Conservation (phyloP, 2,329 filamentous ascomycete genomes). For the Lojkania enalia region DNA sequence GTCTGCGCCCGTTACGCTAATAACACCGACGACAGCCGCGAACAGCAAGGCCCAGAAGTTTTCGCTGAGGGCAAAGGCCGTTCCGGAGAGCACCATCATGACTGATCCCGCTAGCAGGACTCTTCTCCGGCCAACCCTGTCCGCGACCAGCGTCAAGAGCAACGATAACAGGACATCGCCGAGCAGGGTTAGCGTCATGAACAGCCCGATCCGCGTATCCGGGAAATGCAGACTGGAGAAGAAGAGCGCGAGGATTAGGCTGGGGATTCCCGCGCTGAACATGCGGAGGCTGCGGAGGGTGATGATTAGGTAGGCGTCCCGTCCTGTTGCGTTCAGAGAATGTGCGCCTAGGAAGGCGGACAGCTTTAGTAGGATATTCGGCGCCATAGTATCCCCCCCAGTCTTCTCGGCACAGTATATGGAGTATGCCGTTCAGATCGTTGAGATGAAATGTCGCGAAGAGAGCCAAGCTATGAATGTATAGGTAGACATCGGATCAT, state of each 20-base stretch:
- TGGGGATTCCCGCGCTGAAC: slow-evolving; percentile 43
- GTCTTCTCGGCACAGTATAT: too few relatives aligned
- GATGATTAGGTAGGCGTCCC: slow-evolving; percentile 51
- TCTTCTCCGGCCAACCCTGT: slow-evolving; percentile 39
- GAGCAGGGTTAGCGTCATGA: slow-evolving; percentile 47
- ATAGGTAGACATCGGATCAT: too few relatives aligned
- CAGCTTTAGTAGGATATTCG: slow-evolving; percentile 22
- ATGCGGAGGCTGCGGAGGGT: slow-evolving; percentile 37
- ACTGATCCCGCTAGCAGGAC: slow-evolving; percentile 41
- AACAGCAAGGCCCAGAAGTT: slow-evolving; percentile 44
- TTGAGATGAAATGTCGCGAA: too few relatives aligned
- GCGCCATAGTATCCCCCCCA: too few relatives aligned
- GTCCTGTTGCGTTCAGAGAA: slow-evolving; percentile 37
- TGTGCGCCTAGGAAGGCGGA: slow-evolving; percentile 36
- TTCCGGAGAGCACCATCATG: slow-evolving; percentile 44
- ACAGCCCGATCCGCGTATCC: slow-evolving; percentile 42
- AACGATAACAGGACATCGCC: slow-evolving; percentile 45
- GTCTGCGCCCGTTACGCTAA: slow-evolving; percentile 41
- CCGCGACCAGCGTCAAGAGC: slow-evolving; percentile 44
- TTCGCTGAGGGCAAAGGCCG: slow-evolving; percentile 39
- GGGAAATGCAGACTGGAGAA: slow-evolving; percentile 41
- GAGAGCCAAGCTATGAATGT: background rate
- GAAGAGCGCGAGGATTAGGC: slow-evolving; percentile 44
- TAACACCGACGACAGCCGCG: slow-evolving; percentile 45
- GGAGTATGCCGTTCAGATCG: too few relatives aligned